Percentiles rank a stretch among this genome's conserved stretches.
These are phyloP conservation scores for Colletotrichum filicis DNA, from an alignment of 2,329 filamentous ascomycete species.

Conservation along the genomic window DNA sequence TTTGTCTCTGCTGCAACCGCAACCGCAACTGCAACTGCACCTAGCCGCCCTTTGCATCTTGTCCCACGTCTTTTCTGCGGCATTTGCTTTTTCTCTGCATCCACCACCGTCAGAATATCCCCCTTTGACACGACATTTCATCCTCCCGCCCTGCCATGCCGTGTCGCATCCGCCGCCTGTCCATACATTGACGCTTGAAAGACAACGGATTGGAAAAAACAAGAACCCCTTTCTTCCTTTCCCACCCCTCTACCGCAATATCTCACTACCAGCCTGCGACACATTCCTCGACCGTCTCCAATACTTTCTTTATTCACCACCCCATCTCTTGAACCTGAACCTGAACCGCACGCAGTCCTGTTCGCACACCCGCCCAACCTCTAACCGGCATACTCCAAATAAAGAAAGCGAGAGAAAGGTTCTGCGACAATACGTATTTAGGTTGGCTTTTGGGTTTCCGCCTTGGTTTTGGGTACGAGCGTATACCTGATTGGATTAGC, in stretches of 20 bases:
- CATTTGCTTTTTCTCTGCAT: conserved; percentile 32
- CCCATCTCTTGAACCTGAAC: neutral
- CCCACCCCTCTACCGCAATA: conserved; percentile 1
- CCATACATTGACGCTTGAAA: conserved; percentile 3
- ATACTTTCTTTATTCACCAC: neutral
- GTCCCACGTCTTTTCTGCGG: conserved; percentile 24
- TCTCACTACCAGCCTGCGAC: neutral
- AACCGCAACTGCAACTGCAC: neutral
- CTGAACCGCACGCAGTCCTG: neutral
- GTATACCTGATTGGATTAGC: conserved; percentile 26
- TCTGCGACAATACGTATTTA: conserved; percentile 28
- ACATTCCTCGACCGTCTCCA: conserved; percentile 23
- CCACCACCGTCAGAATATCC: conserved; percentile 11
- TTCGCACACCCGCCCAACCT: conserved; percentile 10
- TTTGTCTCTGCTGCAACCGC: neutral
- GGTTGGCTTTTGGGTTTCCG: conserved; percentile 27
- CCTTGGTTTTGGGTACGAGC: conserved; percentile 22
- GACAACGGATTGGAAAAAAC: neutral
- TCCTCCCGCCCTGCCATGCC: conserved; percentile 27
- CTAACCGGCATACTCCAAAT: neutral
- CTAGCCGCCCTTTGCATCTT: conserved; percentile 13
- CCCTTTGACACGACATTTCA: conserved; percentile 19
- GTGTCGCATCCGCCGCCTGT: conserved; percentile 10
- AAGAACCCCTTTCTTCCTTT: conserved; percentile 2
- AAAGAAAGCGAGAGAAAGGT: conserved; percentile 4